A percentile compares a stretch with the other conserved stretches of the same genome.
Conservation (phyloP, 352 stramenopile genomes). For the Pythium vanterpoolii region DNA sequence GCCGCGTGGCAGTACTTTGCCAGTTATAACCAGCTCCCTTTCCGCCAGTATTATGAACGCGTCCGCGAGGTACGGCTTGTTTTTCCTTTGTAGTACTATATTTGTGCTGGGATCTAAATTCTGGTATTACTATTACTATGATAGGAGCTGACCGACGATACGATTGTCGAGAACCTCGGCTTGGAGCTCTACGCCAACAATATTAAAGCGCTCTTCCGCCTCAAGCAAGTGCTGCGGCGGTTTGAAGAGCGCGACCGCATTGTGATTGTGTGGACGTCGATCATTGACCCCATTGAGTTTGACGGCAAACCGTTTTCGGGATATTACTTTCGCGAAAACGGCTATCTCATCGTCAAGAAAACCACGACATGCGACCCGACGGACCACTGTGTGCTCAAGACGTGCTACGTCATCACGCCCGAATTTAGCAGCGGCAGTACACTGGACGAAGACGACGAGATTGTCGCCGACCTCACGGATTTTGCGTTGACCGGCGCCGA, state of each 20-base stretch:
- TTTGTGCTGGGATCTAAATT: not conserved
- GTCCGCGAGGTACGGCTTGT: constrained; percentile 13
- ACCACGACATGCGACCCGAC: constrained; percentile 28
- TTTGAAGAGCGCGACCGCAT: constrained; percentile 46
- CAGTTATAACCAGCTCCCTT: constrained; percentile 25
- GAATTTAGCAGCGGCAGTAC: constrained; percentile 29
- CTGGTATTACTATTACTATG: not conserved
- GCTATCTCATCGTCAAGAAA: constrained; percentile 52
- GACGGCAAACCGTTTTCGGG: constrained; percentile 39
- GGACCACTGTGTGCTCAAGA: constrained; percentile 41
- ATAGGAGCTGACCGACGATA: constrained; percentile 38
- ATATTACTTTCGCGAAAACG: constrained; percentile 59
- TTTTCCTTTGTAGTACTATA: not conserved
- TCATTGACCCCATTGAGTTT: constrained; percentile 60
- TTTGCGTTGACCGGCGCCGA: constrained; percentile 24
- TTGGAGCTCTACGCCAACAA: constrained; percentile 51
- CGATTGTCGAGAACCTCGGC: constrained; percentile 58
- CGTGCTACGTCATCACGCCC: constrained; percentile 57
- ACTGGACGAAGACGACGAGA: constrained; percentile 23
- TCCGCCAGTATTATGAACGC: constrained; percentile 30
- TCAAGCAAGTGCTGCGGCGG: constrained; percentile 48
- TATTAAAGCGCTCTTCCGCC: constrained; percentile 42
- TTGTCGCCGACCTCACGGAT: constrained; percentile 25
- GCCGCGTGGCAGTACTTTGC: constrained; percentile 28
- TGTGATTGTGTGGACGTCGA: constrained; percentile 55